phyloP scores from a whole-genome alignment of 164 flowering plant genomes.

The Tetrastigma voinierianum region DNA sequence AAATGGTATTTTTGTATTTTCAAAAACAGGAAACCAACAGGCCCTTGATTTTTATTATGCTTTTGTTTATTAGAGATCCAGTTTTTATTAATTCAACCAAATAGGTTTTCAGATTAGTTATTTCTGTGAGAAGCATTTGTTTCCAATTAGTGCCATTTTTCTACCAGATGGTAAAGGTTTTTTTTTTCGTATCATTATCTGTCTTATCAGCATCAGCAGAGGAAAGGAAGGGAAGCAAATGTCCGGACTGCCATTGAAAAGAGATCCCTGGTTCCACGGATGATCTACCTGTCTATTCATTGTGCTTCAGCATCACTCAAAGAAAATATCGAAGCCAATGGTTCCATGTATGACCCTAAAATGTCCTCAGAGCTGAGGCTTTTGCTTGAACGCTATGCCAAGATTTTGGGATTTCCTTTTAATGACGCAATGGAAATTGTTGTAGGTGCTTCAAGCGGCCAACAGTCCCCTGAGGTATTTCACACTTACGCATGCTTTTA shows the following conservation, averaged over 20 bases:
- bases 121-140: no score
- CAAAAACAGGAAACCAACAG: no score
- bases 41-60: no score
- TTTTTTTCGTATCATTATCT: not conserved
- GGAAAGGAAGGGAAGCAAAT: constrained; percentile 41
- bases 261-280: constrained; percentile 78
- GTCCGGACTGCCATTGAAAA: constrained; percentile 40
- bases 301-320: constrained; percentile 57
- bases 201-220: constrained; percentile 30
- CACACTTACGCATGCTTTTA: no score
- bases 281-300: constrained; percentile 65
- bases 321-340: constrained; percentile 57
- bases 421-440: constrained; percentile 54
- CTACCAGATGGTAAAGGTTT: not conserved
- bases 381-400: constrained; percentile 72
- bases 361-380: constrained; percentile 46
- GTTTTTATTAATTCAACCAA: no score
- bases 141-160: not conserved
- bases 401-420: constrained; percentile 59
- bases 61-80: no score
- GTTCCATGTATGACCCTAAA: constrained; percentile 42
- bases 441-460: constrained; percentile 40
- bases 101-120: no score
- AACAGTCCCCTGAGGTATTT: constrained; percentile 49
- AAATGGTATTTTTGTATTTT: no score